Evolutionary conservation across 1,284 basidiomycete genomes (phyloP).

Genomic region (Sanguinoderma infundibulare): DNA sequence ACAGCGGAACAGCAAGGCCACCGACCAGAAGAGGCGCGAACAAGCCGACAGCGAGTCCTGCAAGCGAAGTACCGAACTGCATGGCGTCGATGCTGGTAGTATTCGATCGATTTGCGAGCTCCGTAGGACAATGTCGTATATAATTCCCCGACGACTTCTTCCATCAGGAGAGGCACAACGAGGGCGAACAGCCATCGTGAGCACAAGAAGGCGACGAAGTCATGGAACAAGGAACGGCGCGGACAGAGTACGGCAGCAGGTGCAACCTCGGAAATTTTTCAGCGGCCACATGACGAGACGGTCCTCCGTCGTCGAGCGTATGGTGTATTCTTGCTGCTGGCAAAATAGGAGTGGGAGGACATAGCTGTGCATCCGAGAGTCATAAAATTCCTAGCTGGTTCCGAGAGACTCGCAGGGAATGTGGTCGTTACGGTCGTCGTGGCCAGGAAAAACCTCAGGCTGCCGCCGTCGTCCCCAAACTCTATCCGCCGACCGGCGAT

Average conservation of each 20-base stretch:
- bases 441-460: too few relatives aligned
- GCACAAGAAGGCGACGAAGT: too few relatives aligned
- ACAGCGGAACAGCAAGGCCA: slow-evolving; percentile 17
- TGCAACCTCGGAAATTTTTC: slow-evolving; percentile 20
- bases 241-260: slow-evolving; percentile 12
- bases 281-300: slow-evolving; percentile 20
- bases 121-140: background rate
- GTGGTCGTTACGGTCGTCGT: background rate
- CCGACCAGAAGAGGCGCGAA: slow-evolving; percentile 11
- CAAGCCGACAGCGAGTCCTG: background rate
- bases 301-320: slow-evolving; percentile 15
- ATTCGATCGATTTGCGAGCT: background rate
- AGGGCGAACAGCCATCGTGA: background rate
- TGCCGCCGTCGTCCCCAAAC: background rate
- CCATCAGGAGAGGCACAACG: background rate
- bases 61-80: background rate
- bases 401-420: background rate
- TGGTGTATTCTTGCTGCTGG: background rate
- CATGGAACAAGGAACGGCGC: background rate
- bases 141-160: background rate
- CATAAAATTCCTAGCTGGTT: background rate
- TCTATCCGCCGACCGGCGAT: background rate
- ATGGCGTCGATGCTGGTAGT: slow-evolving; percentile 2
- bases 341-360: background rate
- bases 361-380: background rate